Evolutionary conservation across 75 land plant species (phyloP).

Genomic region (Pseudotsuga menziesii): DNA sequence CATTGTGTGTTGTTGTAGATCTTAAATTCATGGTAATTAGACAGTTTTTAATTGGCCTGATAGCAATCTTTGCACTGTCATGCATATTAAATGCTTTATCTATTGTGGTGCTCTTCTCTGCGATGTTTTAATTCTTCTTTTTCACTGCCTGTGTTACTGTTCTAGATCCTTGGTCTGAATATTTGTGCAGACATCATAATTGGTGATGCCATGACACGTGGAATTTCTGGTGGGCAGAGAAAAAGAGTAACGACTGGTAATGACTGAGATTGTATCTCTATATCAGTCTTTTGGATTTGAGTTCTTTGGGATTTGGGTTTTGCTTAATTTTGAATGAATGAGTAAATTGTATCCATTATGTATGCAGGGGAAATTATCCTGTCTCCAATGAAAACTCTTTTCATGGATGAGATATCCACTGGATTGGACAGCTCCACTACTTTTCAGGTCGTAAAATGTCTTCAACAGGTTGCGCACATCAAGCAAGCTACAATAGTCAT

Average conservation of each 20-base stretch:
- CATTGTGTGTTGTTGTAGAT: neutral
- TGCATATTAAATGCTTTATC: neutral
- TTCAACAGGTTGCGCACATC: slow-evolving; percentile 60
- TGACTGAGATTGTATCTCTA: neutral
- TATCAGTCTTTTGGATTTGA: neutral
- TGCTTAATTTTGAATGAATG: neutral
- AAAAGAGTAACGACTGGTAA: slow-evolving; percentile 33
- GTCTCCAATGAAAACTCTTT: slow-evolving; percentile 75
- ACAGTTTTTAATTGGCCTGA: neutral
- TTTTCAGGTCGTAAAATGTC: slow-evolving; percentile 64
- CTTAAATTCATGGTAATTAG: neutral
- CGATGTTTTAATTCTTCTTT: neutral
- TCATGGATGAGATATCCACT: slow-evolving; percentile 92
- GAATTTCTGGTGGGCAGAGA: slow-evolving; percentile 34
- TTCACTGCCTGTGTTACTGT: neutral
- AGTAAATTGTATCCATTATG: neutral
- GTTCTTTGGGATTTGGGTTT: neutral
- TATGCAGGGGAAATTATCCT: slow-evolving; percentile 59
- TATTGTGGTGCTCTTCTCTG: neutral
- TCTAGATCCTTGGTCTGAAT: slow-evolving; percentile 27
- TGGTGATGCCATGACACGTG: slow-evolving; percentile 27
- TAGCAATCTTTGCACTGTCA: neutral
- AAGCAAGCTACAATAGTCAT: slow-evolving; percentile 63
- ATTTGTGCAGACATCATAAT: slow-evolving; percentile 26
- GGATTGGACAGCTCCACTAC: slow-evolving; percentile 93